These are phyloP conservation scores for Suhomyces maxii DNA, from an alignment of 1,139 yeast genomes.

Conservation along the genomic window DNA sequence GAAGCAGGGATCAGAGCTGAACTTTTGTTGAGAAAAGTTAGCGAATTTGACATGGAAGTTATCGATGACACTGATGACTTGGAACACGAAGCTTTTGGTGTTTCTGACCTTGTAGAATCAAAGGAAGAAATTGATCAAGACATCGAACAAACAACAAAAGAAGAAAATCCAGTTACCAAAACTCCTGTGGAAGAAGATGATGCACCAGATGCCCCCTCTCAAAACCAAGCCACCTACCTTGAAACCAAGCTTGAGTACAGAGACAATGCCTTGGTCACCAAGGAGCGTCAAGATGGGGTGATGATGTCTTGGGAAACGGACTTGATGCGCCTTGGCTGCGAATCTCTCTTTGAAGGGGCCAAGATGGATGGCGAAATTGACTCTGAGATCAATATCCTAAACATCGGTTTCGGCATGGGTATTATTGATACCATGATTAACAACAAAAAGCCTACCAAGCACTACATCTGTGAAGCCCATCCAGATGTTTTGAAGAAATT, in stretches of 20 bases:
- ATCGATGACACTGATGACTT: conserved; percentile 32
- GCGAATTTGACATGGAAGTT: conserved; percentile 53
- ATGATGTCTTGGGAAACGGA: conserved; percentile 97
- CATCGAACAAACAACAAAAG: conserved; percentile 1
- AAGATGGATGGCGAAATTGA: conserved; percentile 30
- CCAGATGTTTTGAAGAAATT: conserved; percentile 81
- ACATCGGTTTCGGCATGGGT: conserved; percentile 97
- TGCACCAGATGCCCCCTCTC: conserved; percentile 54
- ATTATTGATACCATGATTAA: conserved; percentile 83
- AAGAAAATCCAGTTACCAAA: background rate
- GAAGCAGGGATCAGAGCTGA: conserved; percentile 93
- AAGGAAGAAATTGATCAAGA: conserved; percentile 12
- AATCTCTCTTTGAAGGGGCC: conserved; percentile 54
- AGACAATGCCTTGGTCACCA: conserved; percentile 71
- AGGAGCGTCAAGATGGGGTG: conserved; percentile 79
- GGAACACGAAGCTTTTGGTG: conserved; percentile 20
- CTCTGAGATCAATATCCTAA: conserved; percentile 56
- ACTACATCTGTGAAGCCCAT: conserved; percentile 92
- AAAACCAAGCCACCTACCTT: conserved; percentile 64
- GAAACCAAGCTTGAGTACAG: conserved; percentile 67
- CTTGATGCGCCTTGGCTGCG: conserved; percentile 79
- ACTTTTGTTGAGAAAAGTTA: conserved; percentile 68
- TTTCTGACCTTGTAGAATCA: conserved; percentile 10
- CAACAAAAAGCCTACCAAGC: conserved; percentile 57
- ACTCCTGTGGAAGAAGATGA: conserved; percentile 4